phyloP scores from a whole-genome alignment of 1,284 basidiomycete species.

The Earliella scabrosa region DNA sequence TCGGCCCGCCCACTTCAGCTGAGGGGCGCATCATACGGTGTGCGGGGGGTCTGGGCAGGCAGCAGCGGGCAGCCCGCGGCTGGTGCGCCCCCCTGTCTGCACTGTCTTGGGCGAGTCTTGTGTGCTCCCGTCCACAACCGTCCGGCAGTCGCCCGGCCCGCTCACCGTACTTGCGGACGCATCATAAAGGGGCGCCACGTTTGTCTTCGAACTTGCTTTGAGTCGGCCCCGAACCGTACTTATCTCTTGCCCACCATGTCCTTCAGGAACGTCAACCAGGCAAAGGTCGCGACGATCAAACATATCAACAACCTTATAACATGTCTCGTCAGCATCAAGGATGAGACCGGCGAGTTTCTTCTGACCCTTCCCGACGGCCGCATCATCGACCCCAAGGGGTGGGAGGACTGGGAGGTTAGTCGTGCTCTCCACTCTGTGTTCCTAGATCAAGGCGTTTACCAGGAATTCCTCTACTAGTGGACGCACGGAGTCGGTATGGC shows the following conservation, averaged over 20 bases:
- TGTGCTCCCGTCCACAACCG: no score
- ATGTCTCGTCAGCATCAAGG: conserved; percentile 64
- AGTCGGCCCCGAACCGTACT: no score
- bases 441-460: neutral
- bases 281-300: conserved; percentile 38
- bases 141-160: no score
- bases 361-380: conserved; percentile 58
- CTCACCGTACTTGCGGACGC: no score
- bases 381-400: conserved; percentile 69
- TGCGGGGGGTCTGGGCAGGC: no score
- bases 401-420: conserved; percentile 66
- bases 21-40: no score
- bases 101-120: no score
- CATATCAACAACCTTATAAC: conserved; percentile 53
- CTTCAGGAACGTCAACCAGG: conserved; percentile 10
- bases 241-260: conserved; percentile 3
- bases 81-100: no score
- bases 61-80: no score
- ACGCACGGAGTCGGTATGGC: conserved; percentile 56
- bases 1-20: neutral
- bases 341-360: conserved; percentile 61
- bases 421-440: neutral
- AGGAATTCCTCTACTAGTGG: conserved; percentile 43
- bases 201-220: neutral
- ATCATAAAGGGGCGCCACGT: neutral